Evolutionary conservation across 257 asterid species (phyloP).

Genomic region (Penstemon davidsonii): DNA sequence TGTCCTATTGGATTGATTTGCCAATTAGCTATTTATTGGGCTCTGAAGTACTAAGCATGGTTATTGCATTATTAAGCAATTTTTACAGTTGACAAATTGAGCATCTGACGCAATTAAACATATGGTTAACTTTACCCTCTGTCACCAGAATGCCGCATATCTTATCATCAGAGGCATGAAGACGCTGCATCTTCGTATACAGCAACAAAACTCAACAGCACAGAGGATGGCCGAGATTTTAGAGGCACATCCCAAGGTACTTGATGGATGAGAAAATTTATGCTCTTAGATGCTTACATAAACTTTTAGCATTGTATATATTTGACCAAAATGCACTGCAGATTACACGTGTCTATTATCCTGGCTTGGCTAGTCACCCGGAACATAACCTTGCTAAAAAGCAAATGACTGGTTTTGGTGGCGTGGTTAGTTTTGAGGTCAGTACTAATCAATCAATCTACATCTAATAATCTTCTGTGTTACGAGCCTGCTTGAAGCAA

Average conservation of each 20-base stretch:
- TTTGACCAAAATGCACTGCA: constrained; percentile 35
- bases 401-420: constrained; percentile 96
- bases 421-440: constrained; percentile 96
- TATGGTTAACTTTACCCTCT: constrained; percentile 24
- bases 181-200: constrained; percentile 96
- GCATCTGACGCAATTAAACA: not conserved
- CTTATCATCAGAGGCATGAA: constrained; percentile 96
- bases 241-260: constrained; percentile 99
- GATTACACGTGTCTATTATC: constrained; percentile 85
- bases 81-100: constrained; percentile 17
- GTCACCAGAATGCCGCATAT: constrained; percentile 81
- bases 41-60: constrained; percentile 7
- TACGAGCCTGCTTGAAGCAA: not conserved
- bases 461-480: constrained; percentile 5
- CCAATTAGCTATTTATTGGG: not conserved
- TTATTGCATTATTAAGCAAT: constrained; percentile 8
- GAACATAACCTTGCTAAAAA: constrained; percentile 77
- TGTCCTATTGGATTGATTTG: not conserved
- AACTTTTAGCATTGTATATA: not conserved
- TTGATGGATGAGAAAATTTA: constrained; percentile 3
- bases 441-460: constrained; percentile 28
- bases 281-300: constrained; percentile 2
- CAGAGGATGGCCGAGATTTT: constrained; percentile 95
- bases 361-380: constrained; percentile 90
- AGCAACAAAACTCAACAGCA: constrained; percentile 93